A percentile compares a stretch with the other conserved stretches of the same genome.
Conservation (phyloP, 345 rosid genomes). For the Syzygium aromaticum region DNA sequence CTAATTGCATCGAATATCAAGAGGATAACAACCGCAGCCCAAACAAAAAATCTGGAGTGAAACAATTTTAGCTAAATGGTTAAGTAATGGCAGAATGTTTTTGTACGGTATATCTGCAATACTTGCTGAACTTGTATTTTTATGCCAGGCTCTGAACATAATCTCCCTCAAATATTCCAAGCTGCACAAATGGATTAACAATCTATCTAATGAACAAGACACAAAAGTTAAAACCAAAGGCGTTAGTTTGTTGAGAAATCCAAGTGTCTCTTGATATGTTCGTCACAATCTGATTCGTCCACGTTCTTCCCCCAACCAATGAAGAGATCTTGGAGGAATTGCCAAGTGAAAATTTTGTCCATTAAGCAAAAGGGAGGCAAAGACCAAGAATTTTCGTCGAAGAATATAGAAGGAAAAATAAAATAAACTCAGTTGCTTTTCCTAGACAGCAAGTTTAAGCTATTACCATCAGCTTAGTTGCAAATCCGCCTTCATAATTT, state of each 20-base stretch:
- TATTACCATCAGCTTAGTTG: constrained; percentile 79
- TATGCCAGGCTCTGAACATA: background rate
- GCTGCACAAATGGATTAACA: background rate
- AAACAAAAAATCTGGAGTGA: background rate
- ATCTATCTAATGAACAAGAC: background rate
- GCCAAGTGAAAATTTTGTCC: background rate
- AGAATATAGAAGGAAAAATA: background rate
- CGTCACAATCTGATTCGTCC: background rate
- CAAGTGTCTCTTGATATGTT: background rate
- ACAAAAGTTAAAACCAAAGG: background rate
- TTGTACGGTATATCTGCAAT: background rate
- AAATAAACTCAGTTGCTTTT: background rate
- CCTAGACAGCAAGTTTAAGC: background rate
- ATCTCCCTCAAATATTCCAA: background rate
- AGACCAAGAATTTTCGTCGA: background rate
- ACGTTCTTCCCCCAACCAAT: background rate
- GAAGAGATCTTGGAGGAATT: background rate
- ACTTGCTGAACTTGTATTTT: background rate
- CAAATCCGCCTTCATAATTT: constrained; percentile 73
- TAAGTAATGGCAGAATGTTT: background rate
- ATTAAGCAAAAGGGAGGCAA: background rate
- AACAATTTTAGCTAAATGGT: background rate
- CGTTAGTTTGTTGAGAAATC: background rate
- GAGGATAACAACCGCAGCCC: background rate
- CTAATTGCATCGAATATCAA: background rate